Evolutionary conservation across 1,139 yeast species (phyloP).

Genomic region (Protomyces gravidus): DNA sequence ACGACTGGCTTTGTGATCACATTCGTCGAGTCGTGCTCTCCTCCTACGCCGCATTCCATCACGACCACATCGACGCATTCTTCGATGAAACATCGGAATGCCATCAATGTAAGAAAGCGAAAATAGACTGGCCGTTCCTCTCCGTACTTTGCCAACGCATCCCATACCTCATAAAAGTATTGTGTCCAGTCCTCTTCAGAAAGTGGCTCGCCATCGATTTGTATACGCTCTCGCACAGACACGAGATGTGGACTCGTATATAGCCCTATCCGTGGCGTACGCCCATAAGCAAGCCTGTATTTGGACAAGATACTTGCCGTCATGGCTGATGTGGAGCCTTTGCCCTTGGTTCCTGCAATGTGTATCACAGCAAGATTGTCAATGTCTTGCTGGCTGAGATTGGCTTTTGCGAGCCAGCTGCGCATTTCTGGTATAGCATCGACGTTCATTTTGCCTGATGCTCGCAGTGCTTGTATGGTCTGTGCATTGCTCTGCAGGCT

Average conservation of each 20-base stretch:
- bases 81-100: conserved; percentile 81
- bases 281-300: conserved; percentile 37
- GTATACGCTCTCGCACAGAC: conserved; percentile 85
- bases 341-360: conserved; percentile 97
- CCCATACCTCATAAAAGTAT: conserved; percentile 94
- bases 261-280: conserved; percentile 60
- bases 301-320: conserved; percentile 73
- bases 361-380: conserved; percentile 75
- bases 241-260: conserved; percentile 95
- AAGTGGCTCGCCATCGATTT: conserved; percentile 82
- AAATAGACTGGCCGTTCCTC: conserved; percentile 81
- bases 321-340: conserved; percentile 97
- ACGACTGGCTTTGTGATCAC: conserved; percentile 73
- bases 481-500: conserved; percentile 88
- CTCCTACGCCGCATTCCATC: conserved; percentile 97
- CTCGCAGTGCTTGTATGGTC: conserved; percentile 73
- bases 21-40: conserved; percentile 92
- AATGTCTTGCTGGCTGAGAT: conserved; percentile 64
- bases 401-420: conserved; percentile 85
- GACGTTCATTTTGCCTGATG: conserved; percentile 67
- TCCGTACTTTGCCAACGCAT: conserved; percentile 57
- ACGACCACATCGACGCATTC: conserved; percentile 91
- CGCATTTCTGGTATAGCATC: conserved; percentile 79
- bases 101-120: conserved; percentile 78
- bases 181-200: conserved; percentile 59